Base-by-base conservation (phyloP, 495 filamentous ascomycete species). In the Xylaria castorea region DNA sequence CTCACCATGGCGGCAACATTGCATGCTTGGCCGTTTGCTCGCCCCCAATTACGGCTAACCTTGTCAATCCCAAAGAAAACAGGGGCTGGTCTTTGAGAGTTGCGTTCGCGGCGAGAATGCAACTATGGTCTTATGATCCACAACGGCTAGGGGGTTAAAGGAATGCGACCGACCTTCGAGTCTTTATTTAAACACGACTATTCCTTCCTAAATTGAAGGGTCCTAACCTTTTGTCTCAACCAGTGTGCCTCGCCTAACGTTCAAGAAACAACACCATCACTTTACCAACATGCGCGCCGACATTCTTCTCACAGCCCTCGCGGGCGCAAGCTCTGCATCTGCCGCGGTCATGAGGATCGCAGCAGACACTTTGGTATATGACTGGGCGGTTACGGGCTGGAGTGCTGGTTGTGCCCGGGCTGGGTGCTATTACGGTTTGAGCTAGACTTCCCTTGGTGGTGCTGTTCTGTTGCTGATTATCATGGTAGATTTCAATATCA, bases 351-450 rank as follows among this genome's bases (percentile, higher is more conserved):
- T 78, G 73, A 72, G 44, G 34, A 70, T 77, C 60, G 66, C 74
- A 30, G 76, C 78, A 34, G 53, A 51, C 5, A 38, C 57, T 32
- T 7, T 74, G 42, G 22, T 50, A 27, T 80, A 77, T 67, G 44
- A 61, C 12, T 80, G 78, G 78, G 44, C 69, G 3, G 78, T 80
- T 36, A 80, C 78, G 27, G 76, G 53, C 32, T 80, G 78, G 78
- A 75, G 61, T 66, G 78, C 78, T 32, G 76, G 76, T n/a, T 79
- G 76, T 55, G 60, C 62, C 0, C 9, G 16, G 16, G 18, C 25
- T 3, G 58, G 70, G 27, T 79, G 76, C 57, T 36, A 57, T 30
- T 80, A 80, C 53, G 74, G 78, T 80, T 75, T 53, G 72, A 30
- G 32, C 46, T 69, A 40, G 16, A 38, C 25, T 18, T 61, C 36